phyloP scores from a whole-genome alignment of 495 filamentous ascomycete species.

The Friedmanniomyces simplex region DNA sequence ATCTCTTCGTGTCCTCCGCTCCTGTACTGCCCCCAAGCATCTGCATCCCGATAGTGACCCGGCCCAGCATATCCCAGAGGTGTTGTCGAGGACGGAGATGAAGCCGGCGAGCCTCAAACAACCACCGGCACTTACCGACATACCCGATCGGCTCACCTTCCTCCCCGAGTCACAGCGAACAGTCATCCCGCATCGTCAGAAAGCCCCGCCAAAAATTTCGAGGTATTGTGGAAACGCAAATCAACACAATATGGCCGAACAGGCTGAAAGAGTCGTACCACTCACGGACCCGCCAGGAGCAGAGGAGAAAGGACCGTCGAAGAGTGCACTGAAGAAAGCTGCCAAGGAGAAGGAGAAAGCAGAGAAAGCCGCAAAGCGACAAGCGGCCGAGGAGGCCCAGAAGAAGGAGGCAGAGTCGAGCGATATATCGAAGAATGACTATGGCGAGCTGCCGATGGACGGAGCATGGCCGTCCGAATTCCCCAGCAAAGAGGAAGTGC shows the following conservation, averaged over 20 bases:
- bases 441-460: constrained; percentile 34
- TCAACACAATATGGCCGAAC: background rate
- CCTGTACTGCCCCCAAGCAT: too few relatives aligned
- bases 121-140: too few relatives aligned
- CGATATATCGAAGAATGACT: constrained; percentile 33
- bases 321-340: constrained; percentile 57
- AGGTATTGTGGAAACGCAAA: background rate
- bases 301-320: constrained; percentile 39
- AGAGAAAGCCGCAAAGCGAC: constrained; percentile 27
- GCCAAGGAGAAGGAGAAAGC: constrained; percentile 52
- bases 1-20: too few relatives aligned
- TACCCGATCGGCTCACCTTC: too few relatives aligned
- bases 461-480: constrained; percentile 25
- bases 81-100: too few relatives aligned
- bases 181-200: too few relatives aligned
- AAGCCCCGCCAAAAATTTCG: too few relatives aligned
- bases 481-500: constrained; percentile 22
- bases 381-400: constrained; percentile 31
- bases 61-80: too few relatives aligned
- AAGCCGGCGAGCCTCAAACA: too few relatives aligned
- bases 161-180: too few relatives aligned
- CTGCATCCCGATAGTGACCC: too few relatives aligned
- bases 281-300: constrained; percentile 22
- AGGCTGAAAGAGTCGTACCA: constrained; percentile 6
- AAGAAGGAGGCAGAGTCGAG: constrained; percentile 28